These are phyloP conservation scores for Xylariaceae sp. DNA, from an alignment of 2,329 filamentous ascomycete genomes.

Conservation along the genomic window DNA sequence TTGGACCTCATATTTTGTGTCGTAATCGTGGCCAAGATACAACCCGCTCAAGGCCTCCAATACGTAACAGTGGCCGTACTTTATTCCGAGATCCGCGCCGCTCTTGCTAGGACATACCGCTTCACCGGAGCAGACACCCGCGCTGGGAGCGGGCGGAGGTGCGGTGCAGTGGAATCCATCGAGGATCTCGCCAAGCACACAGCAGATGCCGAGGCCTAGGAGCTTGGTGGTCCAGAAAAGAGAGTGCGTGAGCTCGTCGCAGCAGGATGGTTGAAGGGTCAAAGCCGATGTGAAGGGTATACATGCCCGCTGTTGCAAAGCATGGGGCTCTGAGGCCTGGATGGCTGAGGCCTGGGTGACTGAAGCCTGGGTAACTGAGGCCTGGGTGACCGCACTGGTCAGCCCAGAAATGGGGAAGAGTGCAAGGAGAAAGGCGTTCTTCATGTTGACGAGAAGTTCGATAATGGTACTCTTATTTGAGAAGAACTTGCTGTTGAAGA, in stretches of 20 bases:
- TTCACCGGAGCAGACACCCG: slow-evolving; percentile 14
- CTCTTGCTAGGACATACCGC: slow-evolving; percentile 13
- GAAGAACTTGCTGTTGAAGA: slow-evolving; percentile 5
- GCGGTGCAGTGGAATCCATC: slow-evolving; percentile 11
- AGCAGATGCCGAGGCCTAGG: slow-evolving; percentile 21
- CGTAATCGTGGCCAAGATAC: slow-evolving; percentile 25
- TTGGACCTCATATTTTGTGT: slow-evolving; percentile 19
- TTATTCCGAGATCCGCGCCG: slow-evolving; percentile 20
- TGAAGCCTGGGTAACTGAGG: no score
- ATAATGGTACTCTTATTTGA: not conserved
- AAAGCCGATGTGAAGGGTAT: slow-evolving; percentile 10
- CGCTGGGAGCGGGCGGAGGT: slow-evolving; percentile 6
- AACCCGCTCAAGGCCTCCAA: slow-evolving; percentile 18
- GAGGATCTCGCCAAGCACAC: slow-evolving; percentile 17
- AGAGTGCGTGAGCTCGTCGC: not conserved
- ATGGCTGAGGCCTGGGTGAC: no score
- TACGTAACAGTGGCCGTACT: slow-evolving; percentile 27
- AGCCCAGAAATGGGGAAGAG: slow-evolving; percentile 18
- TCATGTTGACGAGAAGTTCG: slow-evolving; percentile 11
- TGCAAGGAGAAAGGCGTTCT: slow-evolving; percentile 8
- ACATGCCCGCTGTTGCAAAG: slow-evolving; percentile 15
- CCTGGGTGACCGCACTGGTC: not conserved
- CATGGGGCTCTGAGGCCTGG: not conserved
- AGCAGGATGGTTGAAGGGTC: slow-evolving; percentile 4
- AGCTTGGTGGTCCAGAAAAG: slow-evolving; percentile 20